Base-by-base conservation (phyloP, 371 early-diverging fungal genomes). In the Zopfochytrium polystomum region DNA sequence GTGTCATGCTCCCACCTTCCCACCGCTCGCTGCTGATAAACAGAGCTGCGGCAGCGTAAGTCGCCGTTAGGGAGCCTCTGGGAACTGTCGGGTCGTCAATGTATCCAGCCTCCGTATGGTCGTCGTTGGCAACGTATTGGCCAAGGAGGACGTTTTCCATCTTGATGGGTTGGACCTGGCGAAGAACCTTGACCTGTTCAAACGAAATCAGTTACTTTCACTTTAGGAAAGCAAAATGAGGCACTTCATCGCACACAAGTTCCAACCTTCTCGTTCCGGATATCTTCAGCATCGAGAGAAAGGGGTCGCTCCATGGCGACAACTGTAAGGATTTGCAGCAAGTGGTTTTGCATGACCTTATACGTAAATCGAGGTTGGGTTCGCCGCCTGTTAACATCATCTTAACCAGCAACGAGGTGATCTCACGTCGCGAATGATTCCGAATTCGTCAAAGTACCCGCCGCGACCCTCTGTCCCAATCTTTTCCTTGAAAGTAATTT, bases 391-490 rank as follows among this genome's bases (percentile, higher is more conserved):
- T n/a, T n/a, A 23, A 55, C 18, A 31, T 15, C 31, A 23, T 47
- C 23, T 34, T 13, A 18, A 20, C 18, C 22, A 58, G 20, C 30
- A 7, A 35, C n/a, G n/a, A n/a, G n/a, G n/a, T n/a, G n/a, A n/a
- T 49, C 69, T 46, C 51, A 99, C 97, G 73, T 99, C 99, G 62
- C 98, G 93, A 65, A 99, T 92, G 52, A 98, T 96, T 48, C 99
- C 99, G 76, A 93, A 95, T 74, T 95, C 91, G 75, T 99, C 99
- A 86, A 99, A 99, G 82, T 98, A 99, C 11, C 96, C 95, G 46
- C 98, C 98, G 34, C 99, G 90, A 34, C 99, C 99, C 68, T 97
- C 93, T 4, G 95, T 97, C 22, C 99, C 99, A 73, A 99, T 87
- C 59, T 86, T 87, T 69, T 99, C 99, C 72, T 98, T 98, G 78